These are phyloP conservation scores for Boletus speciosus DNA, from an alignment of 768 basidiomycete species.

Conservation along the genomic window DNA sequence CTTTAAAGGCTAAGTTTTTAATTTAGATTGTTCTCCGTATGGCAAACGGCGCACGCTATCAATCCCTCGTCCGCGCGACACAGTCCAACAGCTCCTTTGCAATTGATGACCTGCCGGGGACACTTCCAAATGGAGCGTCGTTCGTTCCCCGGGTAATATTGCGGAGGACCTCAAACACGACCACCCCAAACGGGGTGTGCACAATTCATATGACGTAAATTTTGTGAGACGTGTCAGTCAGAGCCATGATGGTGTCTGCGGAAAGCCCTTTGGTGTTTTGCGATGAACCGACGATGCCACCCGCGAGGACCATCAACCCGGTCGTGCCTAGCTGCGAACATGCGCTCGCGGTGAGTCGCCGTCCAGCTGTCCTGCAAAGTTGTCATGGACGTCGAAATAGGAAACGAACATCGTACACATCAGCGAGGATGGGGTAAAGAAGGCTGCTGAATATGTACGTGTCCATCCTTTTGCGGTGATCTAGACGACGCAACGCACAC, in stretches of 20 bases:
- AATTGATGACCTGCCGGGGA: not conserved
- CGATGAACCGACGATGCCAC: not conserved
- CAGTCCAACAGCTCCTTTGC: no score
- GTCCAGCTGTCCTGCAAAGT: not conserved
- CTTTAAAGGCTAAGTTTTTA: conserved; percentile 23
- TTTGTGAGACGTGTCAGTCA: not conserved
- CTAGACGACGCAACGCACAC: conserved; percentile 1
- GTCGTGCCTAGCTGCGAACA: conserved; percentile 56
- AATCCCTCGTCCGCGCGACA: no score
- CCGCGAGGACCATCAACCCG: conserved; percentile 42
- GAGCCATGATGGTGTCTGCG: conserved; percentile 16
- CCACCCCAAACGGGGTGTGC: not conserved
- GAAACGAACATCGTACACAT: conserved; percentile 58
- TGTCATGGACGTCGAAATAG: conserved; percentile 34
- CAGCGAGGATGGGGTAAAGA: conserved; percentile 55
- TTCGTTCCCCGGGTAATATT: not conserved
- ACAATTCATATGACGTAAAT: conserved; percentile 9
- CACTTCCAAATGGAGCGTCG: not conserved
- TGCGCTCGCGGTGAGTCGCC: conserved; percentile 49
- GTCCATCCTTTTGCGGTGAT: conserved; percentile 6
- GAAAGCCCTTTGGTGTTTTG: not conserved
- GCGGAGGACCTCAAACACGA: not conserved
- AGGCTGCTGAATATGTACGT: conserved; percentile 63
- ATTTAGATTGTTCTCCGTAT: conserved; percentile 3
- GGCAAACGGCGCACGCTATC: not conserved